A percentile compares a stretch with the other conserved stretches of the same genome.
These are phyloP conservation scores for Russula emetica DNA, from an alignment of 768 basidiomycete species.

Conservation along the genomic window DNA sequence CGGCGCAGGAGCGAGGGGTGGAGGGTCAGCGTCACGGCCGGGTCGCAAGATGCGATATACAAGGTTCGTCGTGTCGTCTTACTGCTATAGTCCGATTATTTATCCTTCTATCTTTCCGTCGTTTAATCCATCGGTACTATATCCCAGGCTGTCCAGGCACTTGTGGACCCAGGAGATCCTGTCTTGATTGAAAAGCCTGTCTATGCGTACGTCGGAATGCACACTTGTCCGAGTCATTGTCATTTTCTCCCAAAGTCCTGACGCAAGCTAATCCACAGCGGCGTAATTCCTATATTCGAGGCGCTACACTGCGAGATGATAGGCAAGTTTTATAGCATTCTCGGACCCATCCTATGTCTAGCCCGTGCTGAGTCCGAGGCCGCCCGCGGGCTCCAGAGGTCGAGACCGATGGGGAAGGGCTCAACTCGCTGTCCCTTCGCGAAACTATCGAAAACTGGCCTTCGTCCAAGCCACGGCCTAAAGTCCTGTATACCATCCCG, in stretches of 20 bases:
- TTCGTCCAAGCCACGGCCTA: constrained; percentile 62
- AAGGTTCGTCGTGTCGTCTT: constrained; percentile 53
- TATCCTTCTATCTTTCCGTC: neutral
- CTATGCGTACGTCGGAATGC: constrained; percentile 52
- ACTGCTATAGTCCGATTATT: neutral
- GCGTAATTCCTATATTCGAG: constrained; percentile 61
- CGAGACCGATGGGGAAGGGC: constrained; percentile 68
- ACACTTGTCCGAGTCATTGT: neutral
- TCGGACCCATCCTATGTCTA: neutral
- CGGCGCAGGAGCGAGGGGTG: constrained; percentile 56
- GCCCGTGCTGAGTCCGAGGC: neutral
- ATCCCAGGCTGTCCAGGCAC: constrained; percentile 58
- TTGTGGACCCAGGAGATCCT: constrained; percentile 76
- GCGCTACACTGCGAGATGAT: constrained; percentile 54
- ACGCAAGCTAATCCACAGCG: constrained; percentile 40
- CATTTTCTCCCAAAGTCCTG: constrained; percentile 5
- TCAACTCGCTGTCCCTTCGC: constrained; percentile 56
- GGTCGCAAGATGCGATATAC: constrained; percentile 85
- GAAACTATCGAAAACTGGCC: constrained; percentile 74
- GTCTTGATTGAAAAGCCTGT: constrained; percentile 80
- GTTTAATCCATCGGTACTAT: constrained; percentile 1
- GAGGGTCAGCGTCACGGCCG: constrained; percentile 71
- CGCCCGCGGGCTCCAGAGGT: constrained; percentile 49
- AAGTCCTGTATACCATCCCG: constrained; percentile 75
- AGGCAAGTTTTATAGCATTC: constrained; percentile 39